These are phyloP conservation scores for Geotrichum ghanense DNA, from an alignment of 805 yeast genomes.

Conservation along the genomic window DNA sequence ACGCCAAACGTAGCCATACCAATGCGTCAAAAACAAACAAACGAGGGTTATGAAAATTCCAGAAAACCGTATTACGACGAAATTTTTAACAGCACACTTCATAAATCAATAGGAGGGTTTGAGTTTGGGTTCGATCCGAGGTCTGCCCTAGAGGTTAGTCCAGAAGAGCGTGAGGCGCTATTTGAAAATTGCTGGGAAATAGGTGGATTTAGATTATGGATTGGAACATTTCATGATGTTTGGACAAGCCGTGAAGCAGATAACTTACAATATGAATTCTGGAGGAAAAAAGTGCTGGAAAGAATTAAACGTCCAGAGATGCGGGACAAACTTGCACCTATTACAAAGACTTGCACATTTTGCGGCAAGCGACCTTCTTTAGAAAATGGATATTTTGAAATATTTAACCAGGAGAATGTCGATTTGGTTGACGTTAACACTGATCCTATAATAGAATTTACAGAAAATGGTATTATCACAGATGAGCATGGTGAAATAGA, in stretches of 20 bases:
- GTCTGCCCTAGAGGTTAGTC: conserved; percentile 13
- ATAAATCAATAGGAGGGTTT: conserved; percentile 15
- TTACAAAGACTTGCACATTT: conserved; percentile 18
- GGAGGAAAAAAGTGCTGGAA: conserved; percentile 14
- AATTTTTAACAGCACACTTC: neutral
- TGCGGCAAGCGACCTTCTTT: conserved; percentile 19
- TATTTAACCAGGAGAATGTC: conserved; percentile 20
- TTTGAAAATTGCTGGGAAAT: conserved; percentile 16
- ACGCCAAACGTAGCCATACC: conserved; percentile 21
- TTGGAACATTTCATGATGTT: conserved; percentile 16
- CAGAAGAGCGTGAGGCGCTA: conserved; percentile 14
- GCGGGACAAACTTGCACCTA: conserved; percentile 18
- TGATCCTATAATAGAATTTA: conserved; percentile 14
- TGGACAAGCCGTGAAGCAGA: conserved; percentile 15
- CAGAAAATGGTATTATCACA: conserved; percentile 15
- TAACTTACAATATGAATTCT: conserved; percentile 15
- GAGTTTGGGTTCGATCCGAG: conserved; percentile 7
- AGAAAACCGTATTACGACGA: neutral
- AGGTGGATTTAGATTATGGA: conserved; percentile 25
- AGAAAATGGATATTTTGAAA: conserved; percentile 19
- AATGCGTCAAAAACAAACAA: conserved; percentile 11
- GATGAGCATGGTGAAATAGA: conserved; percentile 11
- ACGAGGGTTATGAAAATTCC: neutral
- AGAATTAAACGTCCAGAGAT: conserved; percentile 17
- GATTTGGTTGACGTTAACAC: conserved; percentile 17